Percentiles rank a stretch among this genome's conserved stretches.
These are phyloP conservation scores for Liriodendron chinense DNA, from an alignment of 164 flowering plant genomes.

Conservation along the genomic window DNA sequence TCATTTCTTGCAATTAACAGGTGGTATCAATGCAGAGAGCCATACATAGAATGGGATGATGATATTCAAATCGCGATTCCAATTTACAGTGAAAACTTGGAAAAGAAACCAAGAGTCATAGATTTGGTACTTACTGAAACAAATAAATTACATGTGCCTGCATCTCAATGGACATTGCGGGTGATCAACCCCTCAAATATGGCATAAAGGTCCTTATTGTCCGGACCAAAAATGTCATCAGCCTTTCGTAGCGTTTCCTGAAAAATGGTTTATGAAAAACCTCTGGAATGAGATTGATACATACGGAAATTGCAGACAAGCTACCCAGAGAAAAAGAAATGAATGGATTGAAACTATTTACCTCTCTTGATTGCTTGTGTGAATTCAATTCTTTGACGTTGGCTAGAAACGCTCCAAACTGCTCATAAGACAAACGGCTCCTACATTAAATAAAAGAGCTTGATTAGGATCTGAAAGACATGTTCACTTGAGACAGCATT, in stretches of 20 bases:
- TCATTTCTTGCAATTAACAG: too few relatives aligned
- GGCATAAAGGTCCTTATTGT: conserved; percentile 77
- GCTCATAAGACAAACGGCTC: conserved; percentile 89
- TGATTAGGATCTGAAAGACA: neutral
- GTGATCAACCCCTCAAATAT: conserved; percentile 80
- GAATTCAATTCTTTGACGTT: conserved; percentile 92
- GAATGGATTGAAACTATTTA: conserved; percentile 11
- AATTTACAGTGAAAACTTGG: conserved; percentile 8
- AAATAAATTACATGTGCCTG: neutral
- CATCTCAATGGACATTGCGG: conserved; percentile 28
- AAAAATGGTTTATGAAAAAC: neutral
- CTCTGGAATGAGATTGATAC: neutral
- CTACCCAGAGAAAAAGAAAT: neutral
- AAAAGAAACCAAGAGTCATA: conserved; percentile 20
- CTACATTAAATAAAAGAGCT: conserved; percentile 30
- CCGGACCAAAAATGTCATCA: conserved; percentile 81
- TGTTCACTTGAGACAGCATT: neutral
- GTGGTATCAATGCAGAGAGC: too few relatives aligned
- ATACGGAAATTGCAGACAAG: neutral
- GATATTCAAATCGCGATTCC: neutral
- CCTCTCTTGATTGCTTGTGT: conserved; percentile 89
- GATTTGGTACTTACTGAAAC: conserved; percentile 18
- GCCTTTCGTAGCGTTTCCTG: conserved; percentile 90
- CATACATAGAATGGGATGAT: too few relatives aligned
- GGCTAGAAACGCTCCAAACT: conserved; percentile 84